Evolutionary conservation across 208 protist genomes (phyloP), one percentile per base, ranked within the genome.

Genomic region (Leptomonas pyrrhocoris): DNA sequence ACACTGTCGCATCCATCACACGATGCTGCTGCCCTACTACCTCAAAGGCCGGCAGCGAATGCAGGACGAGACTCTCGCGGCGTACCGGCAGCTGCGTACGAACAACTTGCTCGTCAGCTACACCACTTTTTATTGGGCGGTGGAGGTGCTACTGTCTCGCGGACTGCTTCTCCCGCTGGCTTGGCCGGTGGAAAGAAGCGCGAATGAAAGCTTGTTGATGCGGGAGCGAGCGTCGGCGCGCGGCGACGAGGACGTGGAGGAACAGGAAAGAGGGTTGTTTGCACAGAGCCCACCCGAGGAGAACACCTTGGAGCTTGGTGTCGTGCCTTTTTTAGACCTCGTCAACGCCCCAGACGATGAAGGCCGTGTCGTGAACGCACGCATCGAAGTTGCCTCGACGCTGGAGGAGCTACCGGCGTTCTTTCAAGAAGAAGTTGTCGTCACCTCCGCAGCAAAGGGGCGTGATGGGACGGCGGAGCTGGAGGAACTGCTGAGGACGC

Each of bases 261-360:
- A 9, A 9, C 3, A 38, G 3, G 34, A 9, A 3, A 9, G 34
- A 38, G 34, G 34, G 9, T 9, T 12, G 3, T 38, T 9, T 12
- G 9, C 3, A 9, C 34, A 9, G 34, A 12, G 7, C 7, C 3
- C 34, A 38, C 3, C 7, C 34, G 34, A 38, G 34, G 63, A 23
- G 1, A 60, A 25, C 15, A 19, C 43, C 15, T 34, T 62, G 13
- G 88, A 96, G 74, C 61, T 94, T 15, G 92, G 81, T n/a, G 83
- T 96, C 28, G 77, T 91, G 34, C 92, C 92, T 40, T 94, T 89
- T 66, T 25, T 92, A 13, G 92, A 96, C 54, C 67, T 94, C 28
- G 73, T 94, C 28, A 96, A 94, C 68, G 85, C 80, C 9, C 48
- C 81, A 3, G 84, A 89, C 55, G 70, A 70, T 27, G 42, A 28